These are phyloP conservation scores for Datisca glomerata DNA, from an alignment of 306 rosid species.

Conservation along the genomic window DNA sequence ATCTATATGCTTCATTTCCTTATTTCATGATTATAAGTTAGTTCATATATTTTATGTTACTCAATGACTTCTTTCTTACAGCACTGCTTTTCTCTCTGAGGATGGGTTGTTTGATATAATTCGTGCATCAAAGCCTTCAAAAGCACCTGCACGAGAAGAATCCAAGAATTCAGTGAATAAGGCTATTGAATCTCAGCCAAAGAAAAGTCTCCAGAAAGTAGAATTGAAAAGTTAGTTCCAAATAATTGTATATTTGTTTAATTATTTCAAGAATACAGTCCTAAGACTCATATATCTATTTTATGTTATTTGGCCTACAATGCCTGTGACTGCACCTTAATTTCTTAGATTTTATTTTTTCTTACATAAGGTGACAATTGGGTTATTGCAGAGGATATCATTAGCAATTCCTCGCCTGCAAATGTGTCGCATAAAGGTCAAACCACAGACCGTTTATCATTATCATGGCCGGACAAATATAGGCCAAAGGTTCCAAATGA, in stretches of 20 bases:
- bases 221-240: conserved; percentile 51
- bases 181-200: conserved; percentile 28
- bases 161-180: conserved; percentile 29
- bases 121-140: conserved; percentile 41
- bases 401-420: conserved; percentile 13
- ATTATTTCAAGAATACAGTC: background rate
- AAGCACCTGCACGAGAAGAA: conserved; percentile 32
- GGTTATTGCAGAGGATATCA: conserved; percentile 14
- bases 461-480: conserved; percentile 82
- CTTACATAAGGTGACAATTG: conserved; percentile 2
- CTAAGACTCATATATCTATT: too few relatives aligned
- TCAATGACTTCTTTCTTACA: conserved; percentile 19
- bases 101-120: conserved; percentile 84
- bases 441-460: conserved; percentile 20
- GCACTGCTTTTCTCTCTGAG: conserved; percentile 79
- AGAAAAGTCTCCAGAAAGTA: conserved; percentile 33
- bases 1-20: conserved; percentile 9
- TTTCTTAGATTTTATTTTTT: background rate
- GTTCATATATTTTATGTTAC: conserved; percentile 6
- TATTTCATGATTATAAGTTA: conserved; percentile 2
- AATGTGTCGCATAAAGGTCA: conserved; percentile 26
- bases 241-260: background rate
- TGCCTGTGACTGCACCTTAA: background rate
- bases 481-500: conserved; percentile 62
- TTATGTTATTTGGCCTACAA: too few relatives aligned